phyloP scores from a whole-genome alignment of 176 grass and related monocot genomes.

The Bromus sterilis region DNA sequence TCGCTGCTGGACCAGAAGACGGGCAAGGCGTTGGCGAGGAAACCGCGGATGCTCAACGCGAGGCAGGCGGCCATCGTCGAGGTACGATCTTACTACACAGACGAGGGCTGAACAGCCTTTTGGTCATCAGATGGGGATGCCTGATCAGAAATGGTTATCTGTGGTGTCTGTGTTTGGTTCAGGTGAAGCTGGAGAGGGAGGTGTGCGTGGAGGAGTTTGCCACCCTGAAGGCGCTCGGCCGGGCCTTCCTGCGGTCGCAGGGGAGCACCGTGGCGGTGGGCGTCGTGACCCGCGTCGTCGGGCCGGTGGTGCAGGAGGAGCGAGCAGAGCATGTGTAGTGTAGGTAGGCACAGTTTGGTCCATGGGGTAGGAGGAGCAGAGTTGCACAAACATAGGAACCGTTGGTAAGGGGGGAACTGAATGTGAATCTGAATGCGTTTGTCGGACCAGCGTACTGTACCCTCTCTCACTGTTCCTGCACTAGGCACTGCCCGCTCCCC shows the following conservation, averaged over 20 bases:
- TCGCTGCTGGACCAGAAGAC: constrained; percentile 76
- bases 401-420: too few species aligned
- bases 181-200: constrained; percentile 65
- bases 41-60: constrained; percentile 47
- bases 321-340: not conserved
- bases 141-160: too few species aligned
- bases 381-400: too few species aligned
- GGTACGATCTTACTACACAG: not conserved
- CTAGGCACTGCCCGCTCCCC: not conserved
- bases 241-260: constrained; percentile 50
- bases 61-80: constrained; percentile 63
- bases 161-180: not conserved
- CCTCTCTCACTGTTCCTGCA: not conserved
- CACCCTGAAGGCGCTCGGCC: constrained; percentile 49
- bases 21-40: constrained; percentile 40
- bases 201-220: constrained; percentile 70
- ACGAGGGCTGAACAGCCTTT: too few species aligned
- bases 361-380: not conserved
- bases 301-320: not conserved
- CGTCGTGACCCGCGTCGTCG: constrained; percentile 41
- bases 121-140: too few species aligned
- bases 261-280: constrained; percentile 74
- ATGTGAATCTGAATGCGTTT: not conserved
- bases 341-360: not conserved
- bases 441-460: not conserved